A percentile compares a stretch with the other conserved stretches of the same genome.
phyloP scores from a whole-genome alignment of 139 green algal species.

The Eudorina sp. region DNA sequence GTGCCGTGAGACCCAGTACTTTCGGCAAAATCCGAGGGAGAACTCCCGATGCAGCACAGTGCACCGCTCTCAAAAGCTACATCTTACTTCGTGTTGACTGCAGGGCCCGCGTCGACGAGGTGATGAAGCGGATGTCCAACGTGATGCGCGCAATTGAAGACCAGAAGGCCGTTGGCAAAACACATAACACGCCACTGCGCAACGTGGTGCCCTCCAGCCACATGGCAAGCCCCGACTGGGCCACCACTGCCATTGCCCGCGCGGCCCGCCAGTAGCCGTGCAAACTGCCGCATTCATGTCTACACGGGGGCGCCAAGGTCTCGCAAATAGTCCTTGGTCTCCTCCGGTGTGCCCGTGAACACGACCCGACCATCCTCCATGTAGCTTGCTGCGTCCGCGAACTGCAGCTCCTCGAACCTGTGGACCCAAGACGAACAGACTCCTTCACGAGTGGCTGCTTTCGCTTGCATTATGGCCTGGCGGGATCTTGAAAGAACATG shows the following conservation, averaged over 20 bases:
- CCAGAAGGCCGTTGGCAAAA: neutral
- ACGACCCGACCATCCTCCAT: constrained; percentile 88
- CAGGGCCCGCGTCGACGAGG: constrained; percentile 45
- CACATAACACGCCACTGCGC: constrained; percentile 1
- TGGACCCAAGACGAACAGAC: too few species aligned
- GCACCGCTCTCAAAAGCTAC: neutral
- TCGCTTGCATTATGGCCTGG: too few species aligned
- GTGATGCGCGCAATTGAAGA: constrained; percentile 29
- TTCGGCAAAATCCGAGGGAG: too few species aligned
- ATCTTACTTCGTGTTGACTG: neutral
- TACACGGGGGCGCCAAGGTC: constrained; percentile 62
- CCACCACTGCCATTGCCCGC: constrained; percentile 8
- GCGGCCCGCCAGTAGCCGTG: neutral
- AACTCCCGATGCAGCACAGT: too few species aligned
- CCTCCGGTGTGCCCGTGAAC: constrained; percentile 70
- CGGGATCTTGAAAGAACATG: too few species aligned
- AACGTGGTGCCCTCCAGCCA: neutral
- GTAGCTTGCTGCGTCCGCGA: constrained; percentile 90
- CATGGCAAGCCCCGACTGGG: neutral
- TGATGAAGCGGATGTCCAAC: constrained; percentile 21
- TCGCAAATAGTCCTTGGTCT: constrained; percentile 67
- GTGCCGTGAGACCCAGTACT: too few species aligned
- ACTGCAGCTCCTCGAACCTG: constrained; percentile 93
- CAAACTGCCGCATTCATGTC: neutral
- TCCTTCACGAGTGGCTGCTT: too few species aligned